Base-by-base conservation (phyloP, 75 land plant species). In the Gnetum montanum region DNA sequence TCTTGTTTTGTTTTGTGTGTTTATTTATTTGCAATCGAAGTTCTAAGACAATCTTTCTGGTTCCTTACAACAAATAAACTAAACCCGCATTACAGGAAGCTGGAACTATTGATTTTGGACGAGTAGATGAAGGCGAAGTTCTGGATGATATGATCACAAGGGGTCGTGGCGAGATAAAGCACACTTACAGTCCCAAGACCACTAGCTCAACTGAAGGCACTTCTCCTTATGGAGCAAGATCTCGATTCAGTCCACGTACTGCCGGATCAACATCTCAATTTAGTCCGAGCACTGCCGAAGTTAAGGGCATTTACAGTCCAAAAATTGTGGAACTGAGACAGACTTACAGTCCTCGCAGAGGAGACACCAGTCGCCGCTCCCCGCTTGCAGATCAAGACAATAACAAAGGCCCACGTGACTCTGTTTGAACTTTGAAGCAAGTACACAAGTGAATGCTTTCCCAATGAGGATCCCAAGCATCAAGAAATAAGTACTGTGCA, bases 81-180 rank as follows among this genome's bases (percentile, higher is more conserved):
- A n/a, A n/a, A n/a, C n/a, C n/a, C n/a, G 43, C 16, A 15, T 48
- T 49, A 5, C 30, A 49, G 51, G 51, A 23, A 15, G 22, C 11
- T 27, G 51, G 15, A 49, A 30, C n/a, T 3, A 28, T 26, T 24
- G 51, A 30, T 6, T 15, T 27, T 10, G 31, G 51, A 0, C 41
- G 31, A 31, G 62, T 22, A 0, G 68, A 58, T 13, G 71, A 57
- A 52, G 87, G 57, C 1, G 95, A 89, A 57, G 64, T 85, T 41
- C 47, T 89, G n/a, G 86, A 90, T 49, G 81, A 70, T 7, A 60
- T 78, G 0, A 52, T 81, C 2, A 90, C 96, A 7, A 49, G 78
- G 68, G 75, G 86, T 63, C 70, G 96, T 10, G 96, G 86, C 28
- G 96, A 90, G 56, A 49, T 90, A n/a, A 74, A 79, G 24, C 95